Conservation (phyloP, 2,329 filamentous ascomycete species). For the Pseudogymnoascus sp. region DNA sequence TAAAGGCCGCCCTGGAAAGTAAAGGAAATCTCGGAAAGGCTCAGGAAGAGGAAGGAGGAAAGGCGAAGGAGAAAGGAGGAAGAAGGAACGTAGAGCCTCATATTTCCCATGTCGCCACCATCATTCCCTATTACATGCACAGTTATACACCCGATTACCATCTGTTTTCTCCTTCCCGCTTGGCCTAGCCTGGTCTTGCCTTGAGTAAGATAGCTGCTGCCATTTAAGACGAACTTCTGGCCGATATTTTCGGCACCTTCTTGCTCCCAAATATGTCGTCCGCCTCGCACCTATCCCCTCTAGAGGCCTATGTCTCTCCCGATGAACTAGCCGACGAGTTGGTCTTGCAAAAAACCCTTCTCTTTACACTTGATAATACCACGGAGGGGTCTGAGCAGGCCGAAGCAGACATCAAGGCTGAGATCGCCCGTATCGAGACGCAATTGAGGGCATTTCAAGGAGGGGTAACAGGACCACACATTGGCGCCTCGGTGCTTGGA, state of each 20-base stretch:
- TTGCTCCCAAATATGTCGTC: conserved; percentile 4
- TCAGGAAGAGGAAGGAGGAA: background rate
- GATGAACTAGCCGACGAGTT: conserved; percentile 11
- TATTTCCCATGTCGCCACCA: conserved; percentile 4
- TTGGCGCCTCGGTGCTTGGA: background rate
- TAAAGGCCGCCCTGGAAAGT: background rate
- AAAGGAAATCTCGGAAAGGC: background rate
- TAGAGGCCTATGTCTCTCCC: conserved; percentile 8
- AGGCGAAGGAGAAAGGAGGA: background rate
- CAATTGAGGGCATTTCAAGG: conserved; percentile 3
- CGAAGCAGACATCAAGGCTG: conserved; percentile 14
- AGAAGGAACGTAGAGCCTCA: background rate
- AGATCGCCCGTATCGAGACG: conserved; percentile 15
- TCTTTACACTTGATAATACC: conserved; percentile 30
- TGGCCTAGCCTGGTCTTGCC: background rate
- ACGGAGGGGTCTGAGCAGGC: conserved; percentile 16
- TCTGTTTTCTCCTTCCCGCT: background rate
- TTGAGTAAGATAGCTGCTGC: background rate
- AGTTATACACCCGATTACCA: background rate
- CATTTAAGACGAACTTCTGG: background rate
- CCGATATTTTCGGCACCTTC: background rate
- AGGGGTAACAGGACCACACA: background rate
- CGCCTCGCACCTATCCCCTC: background rate
- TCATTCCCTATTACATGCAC: background rate
- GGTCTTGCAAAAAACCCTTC: conserved; percentile 27